These are phyloP conservation scores for Penicillium simplicissimum DNA, from an alignment of 495 filamentous ascomycete species.

Conservation along the genomic window DNA sequence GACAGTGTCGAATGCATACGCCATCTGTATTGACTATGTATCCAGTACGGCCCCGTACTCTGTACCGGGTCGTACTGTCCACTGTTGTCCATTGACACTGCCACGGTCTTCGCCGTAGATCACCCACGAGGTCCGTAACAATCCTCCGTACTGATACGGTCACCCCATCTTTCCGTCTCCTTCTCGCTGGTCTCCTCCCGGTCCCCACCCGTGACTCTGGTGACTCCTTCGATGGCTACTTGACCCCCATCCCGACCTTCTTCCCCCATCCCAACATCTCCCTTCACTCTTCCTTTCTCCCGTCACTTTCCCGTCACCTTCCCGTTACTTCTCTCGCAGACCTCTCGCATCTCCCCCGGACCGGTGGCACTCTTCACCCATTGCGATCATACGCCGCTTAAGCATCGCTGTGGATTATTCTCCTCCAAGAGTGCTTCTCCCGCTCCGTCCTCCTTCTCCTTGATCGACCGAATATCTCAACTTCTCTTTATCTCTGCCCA, in stretches of 20 bases:
- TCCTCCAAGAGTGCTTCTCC: constrained; percentile 9
- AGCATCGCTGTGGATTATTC: constrained; percentile 10
- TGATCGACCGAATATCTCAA: background rate
- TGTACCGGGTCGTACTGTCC: background rate
- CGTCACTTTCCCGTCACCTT: constrained; percentile 28
- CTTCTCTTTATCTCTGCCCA: background rate
- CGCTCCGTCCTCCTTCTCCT: background rate
- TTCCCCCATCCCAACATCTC: constrained; percentile 13
- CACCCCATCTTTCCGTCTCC: constrained; percentile 6
- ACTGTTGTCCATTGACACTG: constrained; percentile 14
- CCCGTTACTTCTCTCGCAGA: constrained; percentile 9
- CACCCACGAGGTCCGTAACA: constrained; percentile 19
- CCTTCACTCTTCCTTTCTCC: constrained; percentile 18
- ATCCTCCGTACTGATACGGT: constrained; percentile 11
- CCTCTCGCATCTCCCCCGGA: constrained; percentile 15
- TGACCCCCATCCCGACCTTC: constrained; percentile 15
- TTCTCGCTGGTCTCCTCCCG: constrained; percentile 31
- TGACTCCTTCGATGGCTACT: constrained; percentile 19
- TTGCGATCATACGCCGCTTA: constrained; percentile 18
- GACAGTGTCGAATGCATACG: background rate
- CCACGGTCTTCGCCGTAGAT: constrained; percentile 10
- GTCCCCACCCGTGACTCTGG: constrained; percentile 33
- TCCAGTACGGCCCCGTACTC: background rate
- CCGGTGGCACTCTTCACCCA: constrained; percentile 13
- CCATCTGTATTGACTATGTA: background rate